Percentiles rank a stretch among this genome's conserved stretches.
phyloP scores from a whole-genome alignment of 2,329 filamentous ascomycete species.

The Penicillium sp. region DNA sequence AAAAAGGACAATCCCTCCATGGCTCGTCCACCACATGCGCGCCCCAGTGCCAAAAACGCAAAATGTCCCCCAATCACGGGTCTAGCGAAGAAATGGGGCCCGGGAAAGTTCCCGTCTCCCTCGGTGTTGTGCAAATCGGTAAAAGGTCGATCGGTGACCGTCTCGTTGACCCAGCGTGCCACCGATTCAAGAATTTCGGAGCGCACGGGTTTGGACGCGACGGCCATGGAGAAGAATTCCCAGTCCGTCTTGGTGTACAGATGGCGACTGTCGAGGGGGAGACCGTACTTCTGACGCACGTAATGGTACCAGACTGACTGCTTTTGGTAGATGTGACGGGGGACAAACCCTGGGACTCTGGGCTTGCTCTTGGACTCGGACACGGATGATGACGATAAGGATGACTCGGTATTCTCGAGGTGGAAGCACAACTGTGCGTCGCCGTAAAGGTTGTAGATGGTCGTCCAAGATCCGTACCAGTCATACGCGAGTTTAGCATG shows the following conservation, averaged over 20 bases:
- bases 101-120: slow-evolving; percentile 67
- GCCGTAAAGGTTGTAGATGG: slow-evolving; percentile 77
- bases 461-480: slow-evolving; percentile 75
- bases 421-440: slow-evolving; percentile 80
- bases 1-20: slow-evolving; percentile 51
- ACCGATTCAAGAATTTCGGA: slow-evolving; percentile 67
- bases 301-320: slow-evolving; percentile 76
- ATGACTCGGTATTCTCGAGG: slow-evolving; percentile 42
- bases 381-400: slow-evolving; percentile 3
- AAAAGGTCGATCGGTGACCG: slow-evolving; percentile 66
- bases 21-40: slow-evolving; percentile 67
- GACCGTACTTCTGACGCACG: slow-evolving; percentile 73
- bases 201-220: slow-evolving; percentile 62
- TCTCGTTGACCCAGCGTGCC: slow-evolving; percentile 79
- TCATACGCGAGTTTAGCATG: slow-evolving; percentile 77
- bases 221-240: slow-evolving; percentile 82
- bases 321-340: slow-evolving; percentile 67
- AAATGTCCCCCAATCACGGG: slow-evolving; percentile 84
- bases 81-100: slow-evolving; percentile 69
- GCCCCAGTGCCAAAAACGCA: slow-evolving; percentile 73
- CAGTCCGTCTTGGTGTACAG: slow-evolving; percentile 85
- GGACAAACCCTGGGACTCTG: slow-evolving; percentile 56
- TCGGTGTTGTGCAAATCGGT: slow-evolving; percentile 81
- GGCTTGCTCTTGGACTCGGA: slow-evolving; percentile 18
- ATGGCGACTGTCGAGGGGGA: slow-evolving; percentile 76